A percentile compares a stretch with the other conserved stretches of the same genome.
These are phyloP conservation scores for Ceratocystis smalleyi DNA, from an alignment of 2,329 filamentous ascomycete genomes.

Conservation along the genomic window DNA sequence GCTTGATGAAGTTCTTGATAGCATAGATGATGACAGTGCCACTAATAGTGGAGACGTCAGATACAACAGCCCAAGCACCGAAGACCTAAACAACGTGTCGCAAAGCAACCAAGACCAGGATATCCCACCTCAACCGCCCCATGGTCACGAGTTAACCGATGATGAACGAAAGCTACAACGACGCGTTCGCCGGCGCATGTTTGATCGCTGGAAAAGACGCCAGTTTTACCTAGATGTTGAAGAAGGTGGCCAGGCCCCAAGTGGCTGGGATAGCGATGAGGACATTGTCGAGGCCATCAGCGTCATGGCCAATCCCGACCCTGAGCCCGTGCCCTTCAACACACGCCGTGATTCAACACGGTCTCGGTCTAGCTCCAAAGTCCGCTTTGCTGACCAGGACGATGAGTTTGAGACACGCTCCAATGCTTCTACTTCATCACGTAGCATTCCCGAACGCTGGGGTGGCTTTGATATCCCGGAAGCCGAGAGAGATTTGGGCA, in stretches of 20 bases:
- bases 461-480: constrained; percentile 67
- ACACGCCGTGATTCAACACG: constrained; percentile 31
- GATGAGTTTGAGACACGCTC: constrained; percentile 52
- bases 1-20: background rate
- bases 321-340: constrained; percentile 21
- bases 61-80: background rate
- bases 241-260: constrained; percentile 46
- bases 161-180: background rate
- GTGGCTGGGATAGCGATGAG: constrained; percentile 42
- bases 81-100: background rate
- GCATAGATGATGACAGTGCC: background rate
- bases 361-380: constrained; percentile 64
- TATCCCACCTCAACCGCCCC: background rate
- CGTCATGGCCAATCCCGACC: constrained; percentile 19
- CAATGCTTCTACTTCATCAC: constrained; percentile 57
- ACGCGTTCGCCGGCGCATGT: constrained; percentile 36
- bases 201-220: constrained; percentile 60
- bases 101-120: background rate
- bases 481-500: constrained; percentile 67
- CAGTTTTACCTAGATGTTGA: constrained; percentile 77
- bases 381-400: constrained; percentile 59
- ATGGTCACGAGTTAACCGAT: background rate
- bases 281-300: constrained; percentile 34
- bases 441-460: constrained; percentile 58
- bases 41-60: background rate